Evolutionary conservation across 768 basidiomycete genomes (phyloP), one percentile per base, ranked within the genome.

Genomic region (Tricholoma hemisulphureum): DNA sequence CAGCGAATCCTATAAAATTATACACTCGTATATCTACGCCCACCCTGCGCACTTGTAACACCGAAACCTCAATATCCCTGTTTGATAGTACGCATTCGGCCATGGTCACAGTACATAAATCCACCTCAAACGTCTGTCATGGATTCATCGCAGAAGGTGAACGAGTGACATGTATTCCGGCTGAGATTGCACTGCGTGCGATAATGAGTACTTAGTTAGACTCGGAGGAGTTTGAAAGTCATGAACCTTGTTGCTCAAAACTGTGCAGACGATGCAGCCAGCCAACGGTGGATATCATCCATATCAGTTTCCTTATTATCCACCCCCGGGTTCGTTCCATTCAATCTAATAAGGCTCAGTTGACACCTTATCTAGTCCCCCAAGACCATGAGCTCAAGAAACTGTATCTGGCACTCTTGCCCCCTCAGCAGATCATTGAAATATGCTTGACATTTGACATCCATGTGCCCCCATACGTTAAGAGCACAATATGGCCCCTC

Each of bases 191-290:
- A n/a, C n/a, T n/a, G n/a, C n/a, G n/a, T n/a, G n/a, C n/a, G n/a
- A n/a, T n/a, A n/a, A n/a, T n/a, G n/a, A n/a, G n/a, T n/a, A n/a
- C n/a, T n/a, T n/a, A n/a, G n/a, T n/a, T n/a, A n/a, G 43, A 24
- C n/a, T 14, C 55, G 56, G n/a, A 56, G 61, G 65, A 66, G 65
- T 64, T 65, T 62, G 56, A 69, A 71, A 65, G 62, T 49, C 16
- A 16, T 75, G 75, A 87, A 87, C 83, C 73, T 86, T 86, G 83
- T 83, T 77, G 65, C 65, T 75, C 79, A 81, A 83, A 87, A 87
- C 85, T 87, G 82, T 87, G 83, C 82, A 87, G 85, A 80, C 76
- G 72, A 86, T 86, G 85, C 83, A 86, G 78, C 70, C 75, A 63
- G 73, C 75, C 62, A 75, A 69, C 58, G 75, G 68, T 58, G 63